These are phyloP conservation scores for Arthrobotrys pseudoclavata DNA, from an alignment of 2,329 filamentous ascomycete species.

Conservation along the genomic window DNA sequence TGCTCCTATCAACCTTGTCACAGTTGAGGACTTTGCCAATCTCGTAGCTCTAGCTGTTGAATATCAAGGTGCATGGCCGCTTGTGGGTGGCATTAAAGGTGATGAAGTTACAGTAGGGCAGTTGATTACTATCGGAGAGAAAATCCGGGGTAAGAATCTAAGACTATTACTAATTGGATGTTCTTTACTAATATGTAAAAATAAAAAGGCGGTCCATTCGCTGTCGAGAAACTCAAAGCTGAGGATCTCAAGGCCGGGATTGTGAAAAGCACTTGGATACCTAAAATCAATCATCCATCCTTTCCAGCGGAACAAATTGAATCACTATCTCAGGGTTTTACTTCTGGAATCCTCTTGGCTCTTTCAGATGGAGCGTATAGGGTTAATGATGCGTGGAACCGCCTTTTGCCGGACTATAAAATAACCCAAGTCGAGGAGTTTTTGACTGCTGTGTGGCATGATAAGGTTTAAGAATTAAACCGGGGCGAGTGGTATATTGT, in stretches of 20 bases:
- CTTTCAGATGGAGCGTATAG: slow-evolving; percentile 61
- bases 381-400: slow-evolving; percentile 66
- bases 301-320: slow-evolving; percentile 64
- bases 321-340: slow-evolving; percentile 60
- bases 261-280: slow-evolving; percentile 63
- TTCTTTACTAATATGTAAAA: slow-evolving; percentile 6
- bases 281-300: slow-evolving; percentile 63
- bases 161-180: slow-evolving; percentile 16
- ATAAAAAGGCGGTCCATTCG: slow-evolving; percentile 63
- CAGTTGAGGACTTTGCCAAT: slow-evolving; percentile 65
- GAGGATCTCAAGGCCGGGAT: slow-evolving; percentile 64
- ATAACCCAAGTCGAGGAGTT: slow-evolving; percentile 65
- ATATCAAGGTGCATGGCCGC: slow-evolving; percentile 67
- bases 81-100: slow-evolving; percentile 66
- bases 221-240: slow-evolving; percentile 64
- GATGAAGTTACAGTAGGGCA: slow-evolving; percentile 64
- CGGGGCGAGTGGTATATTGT: too few species aligned
- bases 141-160: slow-evolving; percentile 64
- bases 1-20: slow-evolving; percentile 64
- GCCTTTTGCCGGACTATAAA: slow-evolving; percentile 65
- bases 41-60: slow-evolving; percentile 66
- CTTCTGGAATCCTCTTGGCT: slow-evolving; percentile 63
- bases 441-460: slow-evolving; percentile 63
- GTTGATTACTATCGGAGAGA: slow-evolving; percentile 65
- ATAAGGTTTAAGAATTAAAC: slow-evolving; percentile 60